Evolutionary conservation across 176 grass and related monocot species (phyloP).

Genomic region (Zizania latifolia): DNA sequence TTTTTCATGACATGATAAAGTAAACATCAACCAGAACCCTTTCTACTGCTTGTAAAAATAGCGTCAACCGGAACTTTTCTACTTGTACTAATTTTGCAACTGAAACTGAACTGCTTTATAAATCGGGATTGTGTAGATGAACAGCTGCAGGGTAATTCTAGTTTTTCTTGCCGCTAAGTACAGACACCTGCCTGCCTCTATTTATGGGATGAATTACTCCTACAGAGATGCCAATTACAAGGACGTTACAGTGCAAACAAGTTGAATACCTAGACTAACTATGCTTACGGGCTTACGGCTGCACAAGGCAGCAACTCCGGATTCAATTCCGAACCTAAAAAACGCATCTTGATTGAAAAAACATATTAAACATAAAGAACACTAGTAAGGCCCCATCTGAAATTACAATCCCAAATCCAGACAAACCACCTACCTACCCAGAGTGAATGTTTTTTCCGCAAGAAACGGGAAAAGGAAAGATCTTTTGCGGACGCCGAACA

Average conservation of each 20-base stretch:
- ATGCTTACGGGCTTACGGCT: not conserved
- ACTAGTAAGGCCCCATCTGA: not conserved
- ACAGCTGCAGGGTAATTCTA: not conserved
- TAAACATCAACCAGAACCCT: not conserved
- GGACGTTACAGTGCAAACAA: not conserved
- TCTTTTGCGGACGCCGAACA: too few relatives aligned
- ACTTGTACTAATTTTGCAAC: not conserved
- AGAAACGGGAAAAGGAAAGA: not conserved
- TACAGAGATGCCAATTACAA: not conserved
- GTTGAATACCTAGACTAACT: not conserved
- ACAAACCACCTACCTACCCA: conserved; percentile 1
- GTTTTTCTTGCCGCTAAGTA: not conserved
- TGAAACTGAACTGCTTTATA: not conserved
- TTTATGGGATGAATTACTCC: not conserved
- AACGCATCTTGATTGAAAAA: not conserved
- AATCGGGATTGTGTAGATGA: not conserved
- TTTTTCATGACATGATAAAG: not conserved
- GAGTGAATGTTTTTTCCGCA: not conserved
- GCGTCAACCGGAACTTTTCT: not conserved
- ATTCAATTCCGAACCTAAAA: not conserved
- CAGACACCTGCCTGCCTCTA: not conserved
- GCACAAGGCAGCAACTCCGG: not conserved
- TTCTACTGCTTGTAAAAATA: not conserved
- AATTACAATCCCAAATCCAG: not conserved
- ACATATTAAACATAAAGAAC: not conserved